These are phyloP conservation scores for Metschnikowia koreensis DNA, from an alignment of 805 yeast genomes.

Conservation along the genomic window DNA sequence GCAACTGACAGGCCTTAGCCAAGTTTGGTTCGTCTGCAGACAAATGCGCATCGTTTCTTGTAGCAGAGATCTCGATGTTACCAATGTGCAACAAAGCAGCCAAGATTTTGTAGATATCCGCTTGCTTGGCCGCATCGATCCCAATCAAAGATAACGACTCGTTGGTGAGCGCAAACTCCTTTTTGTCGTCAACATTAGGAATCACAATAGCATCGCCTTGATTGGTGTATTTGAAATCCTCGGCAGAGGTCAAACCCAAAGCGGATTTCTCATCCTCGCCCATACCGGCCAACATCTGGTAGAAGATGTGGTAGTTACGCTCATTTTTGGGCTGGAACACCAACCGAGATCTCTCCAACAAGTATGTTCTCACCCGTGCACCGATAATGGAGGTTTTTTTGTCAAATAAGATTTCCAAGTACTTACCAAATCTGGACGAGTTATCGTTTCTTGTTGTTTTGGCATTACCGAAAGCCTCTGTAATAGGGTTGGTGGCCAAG, in stretches of 20 bases:
- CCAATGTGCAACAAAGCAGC: constrained; percentile 93
- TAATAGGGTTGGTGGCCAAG: constrained; percentile 92
- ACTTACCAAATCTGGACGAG: constrained; percentile 96
- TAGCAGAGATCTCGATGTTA: constrained; percentile 81
- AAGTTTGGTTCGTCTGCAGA: constrained; percentile 85
- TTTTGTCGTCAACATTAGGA: constrained; percentile 75
- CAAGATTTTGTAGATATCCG: constrained; percentile 68
- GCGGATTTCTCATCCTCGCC: constrained; percentile 51
- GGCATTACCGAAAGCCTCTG: constrained; percentile 99
- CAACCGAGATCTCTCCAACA: constrained; percentile 88
- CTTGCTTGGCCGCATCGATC: constrained; percentile 55
- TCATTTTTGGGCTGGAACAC: constrained; percentile 91
- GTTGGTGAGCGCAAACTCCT: constrained; percentile 72
- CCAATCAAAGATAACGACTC: constrained; percentile 82
- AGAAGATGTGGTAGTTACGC: constrained; percentile 92
- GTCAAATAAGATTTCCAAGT: constrained; percentile 86
- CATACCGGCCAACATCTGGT: constrained; percentile 81
- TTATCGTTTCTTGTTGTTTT: constrained; percentile 96
- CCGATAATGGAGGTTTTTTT: constrained; percentile 77
- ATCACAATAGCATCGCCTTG: constrained; percentile 82
- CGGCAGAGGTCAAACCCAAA: constrained; percentile 61
- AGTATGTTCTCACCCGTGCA: constrained; percentile 89
- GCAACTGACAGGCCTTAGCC: constrained; percentile 75
- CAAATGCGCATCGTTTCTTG: constrained; percentile 78
- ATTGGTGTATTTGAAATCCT: constrained; percentile 75